phyloP scores from a whole-genome alignment of 164 flowering plant genomes.

The Annona cherimola region DNA sequence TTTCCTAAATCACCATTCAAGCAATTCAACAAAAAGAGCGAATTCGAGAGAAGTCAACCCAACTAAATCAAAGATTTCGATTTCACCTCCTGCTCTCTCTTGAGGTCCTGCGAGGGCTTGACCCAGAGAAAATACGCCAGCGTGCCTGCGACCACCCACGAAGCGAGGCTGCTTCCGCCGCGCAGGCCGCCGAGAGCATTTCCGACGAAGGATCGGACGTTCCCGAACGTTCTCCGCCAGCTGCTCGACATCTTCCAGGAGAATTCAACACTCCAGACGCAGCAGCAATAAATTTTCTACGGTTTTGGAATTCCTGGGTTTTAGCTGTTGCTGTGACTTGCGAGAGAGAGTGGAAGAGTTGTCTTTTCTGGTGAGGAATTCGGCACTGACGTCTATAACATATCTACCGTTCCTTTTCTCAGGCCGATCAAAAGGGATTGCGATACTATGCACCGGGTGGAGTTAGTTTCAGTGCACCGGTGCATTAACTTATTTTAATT shows the following conservation, averaged over 20 bases:
- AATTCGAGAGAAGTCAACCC: neutral
- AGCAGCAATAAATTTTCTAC: too few relatives aligned
- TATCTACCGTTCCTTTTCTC: too few relatives aligned
- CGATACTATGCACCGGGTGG: too few relatives aligned
- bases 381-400: too few relatives aligned
- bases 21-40: neutral
- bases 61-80: neutral
- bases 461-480: too few relatives aligned
- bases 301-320: too few relatives aligned
- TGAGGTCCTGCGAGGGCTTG: constrained; percentile 83
- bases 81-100: constrained; percentile 61
- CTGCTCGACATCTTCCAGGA: constrained; percentile 33
- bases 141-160: constrained; percentile 93
- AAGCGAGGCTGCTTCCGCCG: constrained; percentile 74
- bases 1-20: constrained; percentile 40
- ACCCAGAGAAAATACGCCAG: constrained; percentile 90
- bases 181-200: constrained; percentile 78
- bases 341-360: too few relatives aligned
- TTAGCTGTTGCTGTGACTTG: too few relatives aligned
- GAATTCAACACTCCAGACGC: too few relatives aligned
- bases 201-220: constrained; percentile 62
- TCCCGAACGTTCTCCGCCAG: constrained; percentile 62
- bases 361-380: too few relatives aligned
- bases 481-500: too few relatives aligned
- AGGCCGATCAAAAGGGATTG: too few relatives aligned